Evolutionary conservation across 164 flowering plant genomes (phyloP), one percentile per base, ranked within the genome.

Genomic region (Kalanchoe fedtschenkoi): DNA sequence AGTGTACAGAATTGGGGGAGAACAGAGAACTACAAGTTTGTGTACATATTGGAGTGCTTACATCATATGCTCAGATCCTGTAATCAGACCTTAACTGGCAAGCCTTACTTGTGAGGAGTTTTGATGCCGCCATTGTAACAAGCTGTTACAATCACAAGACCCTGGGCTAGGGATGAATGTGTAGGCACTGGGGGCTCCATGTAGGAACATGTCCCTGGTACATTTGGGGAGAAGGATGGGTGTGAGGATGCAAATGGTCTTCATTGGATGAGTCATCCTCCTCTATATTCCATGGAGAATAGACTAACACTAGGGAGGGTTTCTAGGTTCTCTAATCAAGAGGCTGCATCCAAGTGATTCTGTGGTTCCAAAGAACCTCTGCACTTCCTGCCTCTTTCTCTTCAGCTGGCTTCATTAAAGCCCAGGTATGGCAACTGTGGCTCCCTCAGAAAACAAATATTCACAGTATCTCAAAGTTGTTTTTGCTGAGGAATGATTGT

Each of bases 361-460:
- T 29, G 28, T 69, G 77, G 51, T 38, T 65, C 68, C 11, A 32
- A 32, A 10, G 34, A 26, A 30, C 34, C 39, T 57, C 56, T 22
- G 55, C 8, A 7, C 14, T 59, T 14, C 35, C 32, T 32, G 37
- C 33, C 34, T 29, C 63, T 33, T 62, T 57, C 24, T 46, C 72
- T 1, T 54, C 62, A 11, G 61, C 69, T 47, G 55, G 55, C 44
- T 21, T 67, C 47, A 74, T 74, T 28, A 78, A n/a, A n/a, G 69
- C 96, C 96, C 87, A 11, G 95, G 91, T 33, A 83, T 14, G 6
- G 95, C 98, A 41, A 86, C 84, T 21, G 91, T 81, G n/a, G 77
- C 89, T 16, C 84, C 88, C 62, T 82, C 76, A 22, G 66, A 70
- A 64, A 71, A 66, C 74, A 91, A 91, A 69, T 79, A 76, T 77